These are phyloP conservation scores for Fusarium agapanthi DNA, from an alignment of 2,329 filamentous ascomycete genomes.

Conservation along the genomic window DNA sequence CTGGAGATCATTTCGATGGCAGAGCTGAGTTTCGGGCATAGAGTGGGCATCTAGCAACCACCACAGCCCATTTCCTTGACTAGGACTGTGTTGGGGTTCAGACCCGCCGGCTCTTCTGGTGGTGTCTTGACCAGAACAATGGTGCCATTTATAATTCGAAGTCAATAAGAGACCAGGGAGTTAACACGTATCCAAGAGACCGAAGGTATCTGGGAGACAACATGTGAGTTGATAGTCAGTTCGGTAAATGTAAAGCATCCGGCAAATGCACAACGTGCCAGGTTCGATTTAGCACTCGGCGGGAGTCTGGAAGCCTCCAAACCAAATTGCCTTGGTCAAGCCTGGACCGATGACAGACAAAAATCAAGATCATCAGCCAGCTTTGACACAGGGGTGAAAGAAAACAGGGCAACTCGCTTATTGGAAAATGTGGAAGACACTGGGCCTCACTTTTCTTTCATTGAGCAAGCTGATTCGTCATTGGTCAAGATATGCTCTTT, in stretches of 20 bases:
- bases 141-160: not conserved
- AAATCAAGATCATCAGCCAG: conserved; percentile 46
- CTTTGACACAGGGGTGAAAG: conserved; percentile 4
- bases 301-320: conserved; percentile 3
- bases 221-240: conserved; percentile 8
- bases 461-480: not conserved
- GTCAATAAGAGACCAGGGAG: not conserved
- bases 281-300: not conserved
- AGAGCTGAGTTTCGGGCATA: conserved; percentile 7
- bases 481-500: not conserved
- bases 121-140: conserved; percentile 23
- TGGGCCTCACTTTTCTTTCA: conserved; percentile 8
- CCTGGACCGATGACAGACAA: conserved; percentile 45
- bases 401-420: conserved; percentile 2
- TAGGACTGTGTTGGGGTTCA: not conserved
- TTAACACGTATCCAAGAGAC: not conserved
- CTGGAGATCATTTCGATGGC: conserved; percentile 21
- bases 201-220: not conserved
- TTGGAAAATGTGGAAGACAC: not conserved
- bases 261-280: conserved; percentile 3
- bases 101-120: not conserved
- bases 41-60: conserved; percentile 1
- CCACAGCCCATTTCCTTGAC: not conserved
- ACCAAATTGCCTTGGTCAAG: conserved; percentile 5
- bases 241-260: not conserved